phyloP scores from a whole-genome alignment of 805 yeast genomes.

The Ogataea ganodermae region DNA sequence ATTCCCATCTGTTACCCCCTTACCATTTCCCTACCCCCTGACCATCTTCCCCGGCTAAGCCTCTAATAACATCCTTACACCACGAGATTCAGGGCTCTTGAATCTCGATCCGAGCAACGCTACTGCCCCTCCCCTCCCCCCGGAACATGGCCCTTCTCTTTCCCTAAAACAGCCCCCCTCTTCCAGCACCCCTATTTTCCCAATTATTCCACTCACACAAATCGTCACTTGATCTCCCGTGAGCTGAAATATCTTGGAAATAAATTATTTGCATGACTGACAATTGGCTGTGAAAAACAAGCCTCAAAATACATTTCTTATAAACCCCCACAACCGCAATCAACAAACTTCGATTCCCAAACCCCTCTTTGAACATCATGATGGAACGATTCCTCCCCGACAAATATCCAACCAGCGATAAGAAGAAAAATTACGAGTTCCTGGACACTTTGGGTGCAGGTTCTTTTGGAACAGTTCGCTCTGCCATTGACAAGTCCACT shows the following conservation, averaged over 20 bases:
- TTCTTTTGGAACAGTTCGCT: conserved; percentile 87
- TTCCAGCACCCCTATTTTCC: too few species aligned
- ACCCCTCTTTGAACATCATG: background rate
- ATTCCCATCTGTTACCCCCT: too few species aligned
- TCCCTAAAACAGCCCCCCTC: too few species aligned
- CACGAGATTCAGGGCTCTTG: too few species aligned
- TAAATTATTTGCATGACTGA: background rate
- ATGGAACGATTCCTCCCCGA: conserved; percentile 21
- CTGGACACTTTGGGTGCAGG: conserved; percentile 93
- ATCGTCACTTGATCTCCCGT: background rate
- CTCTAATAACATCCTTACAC: too few species aligned
- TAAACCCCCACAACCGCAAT: background rate
- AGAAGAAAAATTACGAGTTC: conserved; percentile 71
- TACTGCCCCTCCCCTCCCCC: too few species aligned
- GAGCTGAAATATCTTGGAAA: too few species aligned
- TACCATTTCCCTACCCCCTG: too few species aligned
- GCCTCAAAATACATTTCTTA: background rate
- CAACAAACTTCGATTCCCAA: too few species aligned
- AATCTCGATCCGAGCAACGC: too few species aligned
- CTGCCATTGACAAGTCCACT: conserved; percentile 51
- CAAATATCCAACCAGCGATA: conserved; percentile 30
- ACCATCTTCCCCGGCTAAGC: too few species aligned
- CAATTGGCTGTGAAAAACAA: conserved; percentile 3
- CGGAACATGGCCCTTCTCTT: too few species aligned
- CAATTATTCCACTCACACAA: background rate